Evolutionary conservation across 176 grass and related monocot genomes (phyloP).

Genomic region (Rhynchospora pubera): DNA sequence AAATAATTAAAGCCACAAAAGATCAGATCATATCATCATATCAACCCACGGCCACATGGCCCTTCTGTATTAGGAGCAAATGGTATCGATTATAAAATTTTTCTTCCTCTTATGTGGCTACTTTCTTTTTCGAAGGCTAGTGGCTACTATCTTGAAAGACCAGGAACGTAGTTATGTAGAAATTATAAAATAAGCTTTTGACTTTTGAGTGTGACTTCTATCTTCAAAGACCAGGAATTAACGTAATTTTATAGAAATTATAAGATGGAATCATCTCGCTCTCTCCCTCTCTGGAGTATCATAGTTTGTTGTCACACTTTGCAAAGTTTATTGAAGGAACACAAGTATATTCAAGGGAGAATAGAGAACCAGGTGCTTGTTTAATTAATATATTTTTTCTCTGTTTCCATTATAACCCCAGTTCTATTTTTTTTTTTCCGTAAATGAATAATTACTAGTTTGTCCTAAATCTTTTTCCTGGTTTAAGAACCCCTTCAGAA

Average conservation of each 20-base stretch:
- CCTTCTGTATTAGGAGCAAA: neutral
- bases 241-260: neutral
- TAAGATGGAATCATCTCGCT: neutral
- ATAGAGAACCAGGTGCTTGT: neutral
- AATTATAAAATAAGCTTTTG: neutral
- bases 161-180: neutral
- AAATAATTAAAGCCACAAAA: neutral
- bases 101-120: too few relatives aligned
- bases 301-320: neutral
- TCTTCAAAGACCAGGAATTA: neutral
- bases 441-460: too few relatives aligned
- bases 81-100: neutral
- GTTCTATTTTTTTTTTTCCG: too few relatives aligned
- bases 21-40: neutral
- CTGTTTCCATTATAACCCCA: too few relatives aligned
- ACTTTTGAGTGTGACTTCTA: neutral
- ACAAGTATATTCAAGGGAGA: neutral
- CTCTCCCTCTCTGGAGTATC: neutral
- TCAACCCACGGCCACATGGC: neutral
- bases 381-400: neutral
- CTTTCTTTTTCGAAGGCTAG: too few relatives aligned
- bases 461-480: neutral
- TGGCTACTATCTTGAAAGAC: neutral
- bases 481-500: neutral
- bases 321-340: neutral